Base-by-base conservation (phyloP, 2,329 filamentous ascomycete genomes). In the Rhytidhysteron rufulum region DNA sequence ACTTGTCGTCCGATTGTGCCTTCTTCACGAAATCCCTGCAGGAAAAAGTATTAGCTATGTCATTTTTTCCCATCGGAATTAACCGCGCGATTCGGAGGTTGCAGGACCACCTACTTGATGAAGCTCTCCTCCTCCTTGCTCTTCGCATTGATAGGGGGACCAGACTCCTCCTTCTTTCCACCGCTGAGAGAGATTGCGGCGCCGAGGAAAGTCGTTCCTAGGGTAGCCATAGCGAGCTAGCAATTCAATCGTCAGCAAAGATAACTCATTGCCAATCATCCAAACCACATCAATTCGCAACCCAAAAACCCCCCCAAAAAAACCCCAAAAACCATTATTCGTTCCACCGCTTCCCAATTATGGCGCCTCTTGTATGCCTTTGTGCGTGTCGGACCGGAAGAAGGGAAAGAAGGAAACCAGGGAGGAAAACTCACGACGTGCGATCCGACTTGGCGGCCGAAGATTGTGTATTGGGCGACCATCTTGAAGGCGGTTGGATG, bases 121-220 rank as follows among this genome's bases (percentile, higher is more conserved):
- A 83, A 84, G 58, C 75, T 74, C 70, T 83, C 80, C 70, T 84
- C 80, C 53, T 83, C 80, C 67, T 81, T 81, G 70, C 77, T 82
- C 57, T 71, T 70, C 39, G 80, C 80, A 59, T 81, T 79, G 67
- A 83, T 79, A 31, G 79, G 76, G 40, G 80, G 80, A 44, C 67
- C 67, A 35, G 44, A 43, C 17, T 56, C 43, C 27, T 53, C 55
- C 46, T 69, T 62, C 52, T 69, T 65, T 59, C 74, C 72, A 49
- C 60, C 60, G 49, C 58, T 43, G 41, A 60, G 51, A 18, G 57
- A 50, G 49, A 65, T 51, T 32, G 42, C 57, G 45, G 70, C 70
- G 44, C 54, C 55, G 44, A 43, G 48, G 45, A 60, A 54, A 24
- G 59, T 57, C 8, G 54, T 51, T 43, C 53, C 53, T 43, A 67